Evolutionary conservation across 768 basidiomycete genomes (phyloP).

Genomic region (Rhodocollybia butyracea): DNA sequence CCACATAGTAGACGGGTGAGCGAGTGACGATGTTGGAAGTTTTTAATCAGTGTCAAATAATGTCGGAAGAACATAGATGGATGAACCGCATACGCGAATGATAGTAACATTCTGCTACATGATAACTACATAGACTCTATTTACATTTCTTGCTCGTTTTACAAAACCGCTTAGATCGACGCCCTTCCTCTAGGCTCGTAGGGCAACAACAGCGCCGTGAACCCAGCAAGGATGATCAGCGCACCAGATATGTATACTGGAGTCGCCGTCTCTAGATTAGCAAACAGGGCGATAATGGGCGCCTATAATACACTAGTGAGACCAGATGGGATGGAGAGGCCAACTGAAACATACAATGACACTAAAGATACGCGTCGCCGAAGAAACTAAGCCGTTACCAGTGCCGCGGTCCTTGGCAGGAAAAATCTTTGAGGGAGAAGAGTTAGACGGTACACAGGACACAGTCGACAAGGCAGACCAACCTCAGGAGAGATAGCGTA

Average conservation of each 20-base stretch:
- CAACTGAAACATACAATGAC: slow-evolving; percentile 51
- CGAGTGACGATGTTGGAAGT: no score
- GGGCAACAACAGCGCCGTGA: slow-evolving; percentile 59
- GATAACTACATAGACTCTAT: no score
- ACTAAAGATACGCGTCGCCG: slow-evolving; percentile 62
- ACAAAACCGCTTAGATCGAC: slow-evolving; percentile 47
- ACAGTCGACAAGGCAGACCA: no score
- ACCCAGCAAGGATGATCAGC: slow-evolving; percentile 57
- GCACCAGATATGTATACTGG: slow-evolving; percentile 74
- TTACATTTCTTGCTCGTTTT: no score
- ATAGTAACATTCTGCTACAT: no score
- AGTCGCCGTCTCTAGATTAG: slow-evolving; percentile 57
- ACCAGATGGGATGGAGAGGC: not conserved
- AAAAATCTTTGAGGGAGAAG: no score
- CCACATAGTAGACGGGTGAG: no score
- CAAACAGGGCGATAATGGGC: slow-evolving; percentile 69
- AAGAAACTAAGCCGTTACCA: slow-evolving; percentile 62
- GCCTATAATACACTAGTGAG: slow-evolving; percentile 37
- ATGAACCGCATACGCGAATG: no score
- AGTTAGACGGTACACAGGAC: no score
- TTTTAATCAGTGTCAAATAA: no score
- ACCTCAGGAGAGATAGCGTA: slow-evolving; percentile 70
- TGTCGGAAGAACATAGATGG: no score
- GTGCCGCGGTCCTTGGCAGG: slow-evolving; percentile 73
- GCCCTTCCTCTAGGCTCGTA: slow-evolving; percentile 76